Conservation (phyloP, 1,284 basidiomycete genomes). For the Apiotrichum porosum region DNA sequence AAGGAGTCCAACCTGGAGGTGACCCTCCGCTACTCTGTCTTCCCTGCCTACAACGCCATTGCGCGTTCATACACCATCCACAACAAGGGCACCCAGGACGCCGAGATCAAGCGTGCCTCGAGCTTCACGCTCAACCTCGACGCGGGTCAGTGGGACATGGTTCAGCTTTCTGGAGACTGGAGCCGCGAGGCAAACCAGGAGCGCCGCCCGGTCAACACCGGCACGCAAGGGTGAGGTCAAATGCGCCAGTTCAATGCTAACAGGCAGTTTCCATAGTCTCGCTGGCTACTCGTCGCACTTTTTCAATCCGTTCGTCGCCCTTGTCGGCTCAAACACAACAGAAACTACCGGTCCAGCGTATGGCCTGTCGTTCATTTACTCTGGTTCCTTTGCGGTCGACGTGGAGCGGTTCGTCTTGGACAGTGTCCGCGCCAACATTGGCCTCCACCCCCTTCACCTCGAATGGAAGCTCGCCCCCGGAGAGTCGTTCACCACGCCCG, state of each 20-base stretch:
- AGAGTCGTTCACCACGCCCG: slow-evolving; percentile 28
- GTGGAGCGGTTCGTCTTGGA: slow-evolving; percentile 23
- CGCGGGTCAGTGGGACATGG: slow-evolving; percentile 22
- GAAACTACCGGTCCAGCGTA: slow-evolving; percentile 22
- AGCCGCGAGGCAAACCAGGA: slow-evolving; percentile 19
- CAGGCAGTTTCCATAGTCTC: slow-evolving; percentile 24
- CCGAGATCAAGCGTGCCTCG: slow-evolving; percentile 21
- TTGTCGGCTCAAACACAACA: slow-evolving; percentile 21
- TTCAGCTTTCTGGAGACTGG: slow-evolving; percentile 30
- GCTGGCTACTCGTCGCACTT: slow-evolving; percentile 32
- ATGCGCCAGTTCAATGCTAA: too few relatives aligned
- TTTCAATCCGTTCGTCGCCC: slow-evolving; percentile 31
- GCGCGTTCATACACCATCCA: slow-evolving; percentile 13
- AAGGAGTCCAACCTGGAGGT: slow-evolving; percentile 7
- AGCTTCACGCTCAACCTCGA: slow-evolving; percentile 25
- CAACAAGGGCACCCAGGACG: slow-evolving; percentile 15
- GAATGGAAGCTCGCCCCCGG: slow-evolving; percentile 19
- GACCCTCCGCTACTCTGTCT: slow-evolving; percentile 24
- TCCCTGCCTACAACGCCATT: slow-evolving; percentile 18
- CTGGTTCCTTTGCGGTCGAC: slow-evolving; percentile 22
- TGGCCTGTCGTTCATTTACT: slow-evolving; percentile 30
- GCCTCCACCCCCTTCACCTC: slow-evolving; percentile 32
- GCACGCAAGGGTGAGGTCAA: slow-evolving; percentile 33
- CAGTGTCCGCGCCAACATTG: slow-evolving; percentile 19
- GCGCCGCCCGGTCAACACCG: slow-evolving; percentile 19